Base-by-base conservation (phyloP, 1,139 yeast species). In the Yamadazyma friedrichii region DNA sequence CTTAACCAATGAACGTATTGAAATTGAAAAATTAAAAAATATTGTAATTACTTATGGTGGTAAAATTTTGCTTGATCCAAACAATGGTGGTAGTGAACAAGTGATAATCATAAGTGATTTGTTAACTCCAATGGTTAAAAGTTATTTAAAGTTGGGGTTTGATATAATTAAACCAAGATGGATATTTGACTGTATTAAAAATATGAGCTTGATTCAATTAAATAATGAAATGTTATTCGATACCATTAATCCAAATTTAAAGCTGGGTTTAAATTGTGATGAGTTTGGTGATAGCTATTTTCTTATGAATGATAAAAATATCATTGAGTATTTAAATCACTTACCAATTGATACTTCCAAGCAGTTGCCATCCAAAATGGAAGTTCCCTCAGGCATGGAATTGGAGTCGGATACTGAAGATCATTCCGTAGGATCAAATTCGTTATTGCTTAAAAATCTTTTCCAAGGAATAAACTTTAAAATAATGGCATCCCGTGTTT, bases 91-190 rank as follows among this genome's bases (percentile, higher is more conserved):
- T 35, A 41, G 41, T 16, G 35, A 53, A 57, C 36, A 62, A 54
- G 40, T 59, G 11, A 54, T 67, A 25, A 64, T 62, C 17, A 56
- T 86, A 13, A 76, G 85, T 12, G 84, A 80, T 42, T 70, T 64
- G 34, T 43, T 58, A 11, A 72, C 84, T 0, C 65, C 74, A 1
- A 73, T 70, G 32, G 76, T 81, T 6, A 58, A 61, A 9, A 62
- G 66, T 0, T 60, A 80, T 38, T 54, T 67, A 3, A 58, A 67
- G 4, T 56, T 67, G 28, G 83, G 82, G 0, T 74, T 70, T 49
- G 88, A 84, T 52, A 67, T 91, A 1, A 55, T 88, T 6, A 71
- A 63, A 41, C 91, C 95, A 1, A 60, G 61, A 15, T 93, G 96
- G 95, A 58, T 88, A 6, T 65, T 79, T 35, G 89, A 86, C 48